Base-by-base conservation (phyloP, 2,329 filamentous ascomycete species). In the Hymenoscyphus scutula region DNA sequence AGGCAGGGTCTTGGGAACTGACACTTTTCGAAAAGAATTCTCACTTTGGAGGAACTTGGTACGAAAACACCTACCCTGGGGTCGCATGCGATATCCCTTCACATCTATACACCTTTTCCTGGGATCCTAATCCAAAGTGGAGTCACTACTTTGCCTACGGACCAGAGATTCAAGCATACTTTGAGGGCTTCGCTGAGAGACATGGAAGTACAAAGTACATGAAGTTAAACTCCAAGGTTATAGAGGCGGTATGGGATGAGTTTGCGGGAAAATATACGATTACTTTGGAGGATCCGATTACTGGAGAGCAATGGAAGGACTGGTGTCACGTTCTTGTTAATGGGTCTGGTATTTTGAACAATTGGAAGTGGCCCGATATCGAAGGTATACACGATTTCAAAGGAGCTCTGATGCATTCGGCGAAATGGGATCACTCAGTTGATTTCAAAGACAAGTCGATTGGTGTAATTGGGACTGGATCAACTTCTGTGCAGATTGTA, bases 61-160 rank as follows among this genome's bases (percentile, higher is more conserved):
- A 78, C 65, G 83, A 85, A 70, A 85, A 85, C 69, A 65, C 56
- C 75, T 86, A 86, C 65, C 83, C 84, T 0, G 83, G 83, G 13
- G 83, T 81, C 64, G 77, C 78, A 60, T 85, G 82, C 54, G 68
- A 69, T 64, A 66, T 69, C 15, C 68, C 68, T 11, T 61, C 62
- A 15, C 68, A 70, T 58, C 34, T 62, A 10, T 69, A 69, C 45
- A 65, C 63, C 25, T 86, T 79, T 70, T 83, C 81, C 6, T 87
- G 85, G 68, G 84, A 82, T 53, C 82, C 84, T 60, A 85, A 85
- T 60, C 75, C 81, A 1, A 76, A 81, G 64, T 87, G 84, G 84
- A 80, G 79, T 0, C 73, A 83, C 48, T 79, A 82, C 62, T 86
- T 84, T 67, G 81, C 84, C 0, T 80, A 81, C 0, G 83, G 86